Evolutionary conservation across 768 basidiomycete genomes (phyloP).

Genomic region (Hortiboletus flavorubellus): DNA sequence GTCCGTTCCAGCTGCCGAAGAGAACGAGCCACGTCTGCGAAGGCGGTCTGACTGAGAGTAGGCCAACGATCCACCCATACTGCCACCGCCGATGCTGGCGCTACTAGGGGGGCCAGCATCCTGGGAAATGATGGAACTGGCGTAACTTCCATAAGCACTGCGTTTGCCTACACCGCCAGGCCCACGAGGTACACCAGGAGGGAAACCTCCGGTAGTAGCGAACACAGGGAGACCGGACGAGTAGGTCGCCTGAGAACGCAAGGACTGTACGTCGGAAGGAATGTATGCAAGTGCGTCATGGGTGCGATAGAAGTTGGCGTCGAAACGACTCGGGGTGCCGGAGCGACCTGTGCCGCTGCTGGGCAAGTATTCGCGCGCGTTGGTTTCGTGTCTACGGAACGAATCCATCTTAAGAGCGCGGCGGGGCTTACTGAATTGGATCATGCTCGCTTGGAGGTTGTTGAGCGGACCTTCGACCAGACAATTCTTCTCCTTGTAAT

Average conservation of each 20-base stretch:
- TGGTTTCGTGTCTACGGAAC: conserved; percentile 90
- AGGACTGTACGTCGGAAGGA: conserved; percentile 91
- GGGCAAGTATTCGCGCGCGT: conserved; percentile 73
- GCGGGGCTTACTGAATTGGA: conserved; percentile 97
- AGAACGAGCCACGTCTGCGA: conserved; percentile 71
- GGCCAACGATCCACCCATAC: conserved; percentile 55
- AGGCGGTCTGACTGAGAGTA: conserved; percentile 92
- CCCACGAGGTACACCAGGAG: conserved; percentile 61
- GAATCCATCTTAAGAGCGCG: conserved; percentile 91
- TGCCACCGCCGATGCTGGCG: conserved; percentile 56
- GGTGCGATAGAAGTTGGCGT: conserved; percentile 91
- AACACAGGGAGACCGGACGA: conserved; percentile 91
- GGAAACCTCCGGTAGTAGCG: conserved; percentile 64
- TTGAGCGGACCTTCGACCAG: conserved; percentile 96
- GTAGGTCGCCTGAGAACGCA: conserved; percentile 95
- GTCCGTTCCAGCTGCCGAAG: conserved; percentile 72
- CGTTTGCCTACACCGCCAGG: conserved; percentile 62
- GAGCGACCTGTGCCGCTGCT: conserved; percentile 49
- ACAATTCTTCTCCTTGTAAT: conserved; percentile 94
- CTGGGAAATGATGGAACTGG: conserved; percentile 91
- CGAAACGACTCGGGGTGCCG: conserved; percentile 92
- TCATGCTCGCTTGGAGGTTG: conserved; percentile 97
- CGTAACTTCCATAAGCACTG: conserved; percentile 74
- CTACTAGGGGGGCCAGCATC: conserved; percentile 66
- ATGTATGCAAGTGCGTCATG: conserved; percentile 94